Evolutionary conservation across 495 filamentous ascomycete genomes (phyloP), one percentile per base, ranked within the genome.

Genomic region (Thermothielavioides terrestris): DNA sequence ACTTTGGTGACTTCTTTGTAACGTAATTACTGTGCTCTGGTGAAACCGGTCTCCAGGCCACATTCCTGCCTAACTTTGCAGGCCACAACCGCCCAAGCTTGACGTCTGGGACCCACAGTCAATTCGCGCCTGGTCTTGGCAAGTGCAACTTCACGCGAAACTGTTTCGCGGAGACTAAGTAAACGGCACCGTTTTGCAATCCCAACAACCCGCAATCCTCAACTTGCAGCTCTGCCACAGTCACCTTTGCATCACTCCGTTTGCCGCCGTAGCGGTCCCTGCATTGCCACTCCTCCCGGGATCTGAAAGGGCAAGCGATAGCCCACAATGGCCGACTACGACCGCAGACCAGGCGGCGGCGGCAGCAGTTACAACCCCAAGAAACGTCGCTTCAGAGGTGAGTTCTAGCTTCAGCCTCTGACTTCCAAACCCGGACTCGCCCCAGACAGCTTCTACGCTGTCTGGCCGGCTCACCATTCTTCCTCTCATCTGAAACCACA

Each of bases 321-420:
- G 15, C 17, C 25, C 38, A 48, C 54, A 26, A 92, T 92, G 87
- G 82, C 82, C 37, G 86, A 90, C 54, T 78, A 81, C 66, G 85
- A 88, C 53, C 77, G 81, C 45, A 75, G 86, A 62, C 72, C 68
- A 32, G 69, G 77, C 44, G 74, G 77, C 46, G 65, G 67, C 28
- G 63, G 65, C 25, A 74, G 77, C 48, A 77, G 79, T 30, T 64
- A 74, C 61, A 80, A 81, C 56, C 79, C 86, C 60, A 92, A 89
- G 68, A 69, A 73, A 52, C 68, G 77, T 48, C 73, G 61, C 39
- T 63, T 74, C 40, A 63, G 75, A 75, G 77, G 77, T 79, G 55
- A 56, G 68, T 54, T 46, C 5, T 14, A 11, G 14, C 31, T 27
- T 23, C 21, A 17, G 36, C 18, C n/a, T 30, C 7, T 39, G 22